Base-by-base conservation (phyloP, 768 basidiomycete species). In the Lactifluus subvellereus region DNA sequence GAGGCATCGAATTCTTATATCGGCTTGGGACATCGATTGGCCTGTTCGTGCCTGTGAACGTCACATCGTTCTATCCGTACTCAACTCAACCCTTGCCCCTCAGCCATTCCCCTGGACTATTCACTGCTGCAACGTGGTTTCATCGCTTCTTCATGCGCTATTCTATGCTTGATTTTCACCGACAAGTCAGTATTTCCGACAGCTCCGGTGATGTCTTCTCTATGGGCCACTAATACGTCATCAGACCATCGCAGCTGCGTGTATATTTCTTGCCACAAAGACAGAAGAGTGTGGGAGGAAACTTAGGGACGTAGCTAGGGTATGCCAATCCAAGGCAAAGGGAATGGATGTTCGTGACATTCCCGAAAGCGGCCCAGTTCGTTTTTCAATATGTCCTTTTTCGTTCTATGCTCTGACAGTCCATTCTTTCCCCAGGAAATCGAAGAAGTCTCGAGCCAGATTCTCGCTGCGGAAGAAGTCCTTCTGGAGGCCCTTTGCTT, bases 121-220 rank as follows among this genome's bases (percentile, higher is more conserved):
- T 88, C 69, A 91, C 92, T 30, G 90, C 92, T 30, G 90, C 91
- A 30, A 89, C 88, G 6, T 94, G 91, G 88, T 91, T 93, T 67
- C 92, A 94, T 73, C 82, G 92, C 13, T 94, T 94, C 74, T 94
- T 89, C 73, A 91, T 94, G 91, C 81, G 91, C 63, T 86, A 83
- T 71, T 84, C 90, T 32, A 83, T 91, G 82, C 85, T 88, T 69
- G 88, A 91, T 69, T 88, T 89, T 69, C 87, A 89, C 67, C 81
- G 85, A 47, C 88, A 89, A 79, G 91, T 88, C 74, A 66, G 78
- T 63, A 38, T 42, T 42, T 62, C 49, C 57, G 35, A 35, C 48
- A 38, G 4, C 55, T 11, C 53, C 40, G 16, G 5, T 43, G n/a
- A 27, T 27, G 16, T 13, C 56, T 47, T 14, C 32, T 43, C 3